phyloP scores from a whole-genome alignment of 345 rosid genomes.

The Kandelia obovata region DNA sequence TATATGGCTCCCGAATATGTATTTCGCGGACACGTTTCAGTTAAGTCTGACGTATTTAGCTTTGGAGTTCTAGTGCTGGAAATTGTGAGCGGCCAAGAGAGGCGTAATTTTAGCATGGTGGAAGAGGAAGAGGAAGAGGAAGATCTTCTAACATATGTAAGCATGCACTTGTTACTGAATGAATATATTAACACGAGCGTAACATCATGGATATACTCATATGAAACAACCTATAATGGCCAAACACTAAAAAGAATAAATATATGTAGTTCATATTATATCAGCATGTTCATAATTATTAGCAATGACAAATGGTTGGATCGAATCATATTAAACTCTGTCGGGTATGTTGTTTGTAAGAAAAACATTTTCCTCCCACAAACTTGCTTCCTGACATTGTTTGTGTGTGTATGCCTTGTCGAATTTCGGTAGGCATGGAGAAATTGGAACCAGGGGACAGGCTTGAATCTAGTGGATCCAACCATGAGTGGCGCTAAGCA shows the following conservation, averaged over 20 bases:
- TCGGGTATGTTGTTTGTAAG: too few species aligned
- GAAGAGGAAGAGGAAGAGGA: slow-evolving; percentile 5
- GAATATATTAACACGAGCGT: background rate
- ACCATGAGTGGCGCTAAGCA: slow-evolving; percentile 22
- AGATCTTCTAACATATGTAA: slow-evolving; percentile 29
- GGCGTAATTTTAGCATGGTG: background rate
- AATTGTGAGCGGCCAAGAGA: slow-evolving; percentile 25
- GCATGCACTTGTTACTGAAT: background rate
- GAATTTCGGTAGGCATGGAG: slow-evolving; percentile 43
- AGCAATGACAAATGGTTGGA: too few species aligned
- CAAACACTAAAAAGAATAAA: too few species aligned
- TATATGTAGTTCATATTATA: too few species aligned
- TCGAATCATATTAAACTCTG: too few species aligned
- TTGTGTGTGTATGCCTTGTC: too few species aligned
- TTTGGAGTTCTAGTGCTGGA: slow-evolving; percentile 36
- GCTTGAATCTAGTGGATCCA: slow-evolving; percentile 34
- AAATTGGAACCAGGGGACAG: slow-evolving; percentile 41
- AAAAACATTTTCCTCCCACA: too few species aligned
- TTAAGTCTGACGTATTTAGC: slow-evolving; percentile 37
- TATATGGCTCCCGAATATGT: slow-evolving; percentile 44
- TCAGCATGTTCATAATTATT: too few species aligned
- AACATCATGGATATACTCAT: background rate
- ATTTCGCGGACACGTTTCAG: slow-evolving; percentile 31
- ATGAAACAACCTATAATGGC: too few species aligned
- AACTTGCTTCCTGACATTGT: too few species aligned